These are phyloP conservation scores for Pseudofabraea citricarpa DNA, from an alignment of 2,329 filamentous ascomycete genomes.

Conservation along the genomic window DNA sequence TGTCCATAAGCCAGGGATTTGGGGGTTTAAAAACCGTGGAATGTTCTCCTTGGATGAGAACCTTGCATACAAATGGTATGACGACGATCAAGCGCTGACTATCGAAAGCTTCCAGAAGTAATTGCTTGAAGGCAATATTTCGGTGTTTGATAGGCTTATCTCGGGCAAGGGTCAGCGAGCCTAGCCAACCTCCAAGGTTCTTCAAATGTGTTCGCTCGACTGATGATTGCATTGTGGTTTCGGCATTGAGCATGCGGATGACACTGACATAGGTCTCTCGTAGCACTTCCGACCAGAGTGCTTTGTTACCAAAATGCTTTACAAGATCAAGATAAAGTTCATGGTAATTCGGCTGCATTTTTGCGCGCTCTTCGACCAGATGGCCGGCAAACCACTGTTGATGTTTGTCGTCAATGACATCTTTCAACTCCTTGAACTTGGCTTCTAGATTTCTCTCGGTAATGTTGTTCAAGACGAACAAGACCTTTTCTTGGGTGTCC, in stretches of 20 bases:
- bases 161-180: slow-evolving; percentile 84
- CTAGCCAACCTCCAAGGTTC: slow-evolving; percentile 90
- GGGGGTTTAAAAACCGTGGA: slow-evolving; percentile 90
- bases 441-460: slow-evolving; percentile 82
- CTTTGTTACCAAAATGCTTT: slow-evolving; percentile 72
- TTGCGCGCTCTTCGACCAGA: slow-evolving; percentile 91
- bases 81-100: slow-evolving; percentile 87
- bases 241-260: slow-evolving; percentile 82
- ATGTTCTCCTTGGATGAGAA: slow-evolving; percentile 75
- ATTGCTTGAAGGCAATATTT: slow-evolving; percentile 94
- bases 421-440: slow-evolving; percentile 77
- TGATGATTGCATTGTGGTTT: slow-evolving; percentile 76
- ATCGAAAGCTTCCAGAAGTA: slow-evolving; percentile 89
- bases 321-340: slow-evolving; percentile 87
- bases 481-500: slow-evolving; percentile 84
- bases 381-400: slow-evolving; percentile 97
- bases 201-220: slow-evolving; percentile 86
- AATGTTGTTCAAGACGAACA: slow-evolving; percentile 95
- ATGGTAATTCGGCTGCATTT: slow-evolving; percentile 96
- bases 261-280: slow-evolving; percentile 89
- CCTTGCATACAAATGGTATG: slow-evolving; percentile 97
- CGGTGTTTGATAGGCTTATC: slow-evolving; percentile 94
- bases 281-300: slow-evolving; percentile 83
- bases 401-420: slow-evolving; percentile 73
- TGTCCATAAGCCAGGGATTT: slow-evolving; percentile 98